Conservation (phyloP, 805 yeast genomes). For the Teunomyces tritomae region DNA sequence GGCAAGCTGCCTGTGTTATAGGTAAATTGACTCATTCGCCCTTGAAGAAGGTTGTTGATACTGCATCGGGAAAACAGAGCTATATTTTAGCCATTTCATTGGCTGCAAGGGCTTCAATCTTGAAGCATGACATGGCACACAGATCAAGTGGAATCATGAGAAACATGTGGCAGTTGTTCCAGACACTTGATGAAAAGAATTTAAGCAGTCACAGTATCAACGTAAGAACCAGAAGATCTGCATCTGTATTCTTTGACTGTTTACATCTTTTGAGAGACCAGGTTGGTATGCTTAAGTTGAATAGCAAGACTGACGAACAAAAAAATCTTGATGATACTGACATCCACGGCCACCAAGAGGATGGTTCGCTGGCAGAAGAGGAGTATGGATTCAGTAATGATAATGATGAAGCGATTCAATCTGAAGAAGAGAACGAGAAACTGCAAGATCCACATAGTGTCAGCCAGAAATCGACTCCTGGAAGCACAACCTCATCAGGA, state of each 20-base stretch:
- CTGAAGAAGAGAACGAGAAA: constrained; percentile 8
- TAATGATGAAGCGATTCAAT: constrained; percentile 20
- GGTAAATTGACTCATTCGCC: constrained; percentile 78
- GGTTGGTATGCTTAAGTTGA: constrained; percentile 75
- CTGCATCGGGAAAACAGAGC: constrained; percentile 66
- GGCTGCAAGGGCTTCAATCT: constrained; percentile 75
- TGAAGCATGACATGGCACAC: constrained; percentile 90
- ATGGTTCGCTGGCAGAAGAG: constrained; percentile 20
- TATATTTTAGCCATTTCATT: constrained; percentile 65
- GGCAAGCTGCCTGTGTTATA: constrained; percentile 91
- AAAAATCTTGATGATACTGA: constrained; percentile 20
- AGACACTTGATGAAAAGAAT: constrained; percentile 59
- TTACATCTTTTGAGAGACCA: constrained; percentile 80
- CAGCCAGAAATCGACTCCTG: constrained; percentile 37
- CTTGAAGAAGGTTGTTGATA: constrained; percentile 62
- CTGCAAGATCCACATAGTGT: constrained; percentile 4
- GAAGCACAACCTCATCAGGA: constrained; percentile 34
- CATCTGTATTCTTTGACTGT: constrained; percentile 89
- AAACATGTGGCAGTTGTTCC: constrained; percentile 87
- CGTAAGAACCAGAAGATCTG: constrained; percentile 84
- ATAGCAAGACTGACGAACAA: constrained; percentile 31
- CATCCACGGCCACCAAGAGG: constrained; percentile 11
- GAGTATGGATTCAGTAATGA: constrained; percentile 15
- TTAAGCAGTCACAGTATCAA: constrained; percentile 44
- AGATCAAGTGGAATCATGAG: constrained; percentile 92